phyloP scores from a whole-genome alignment of 1,139 yeast species.

The Nadsonia starkeyi-henricii region DNA sequence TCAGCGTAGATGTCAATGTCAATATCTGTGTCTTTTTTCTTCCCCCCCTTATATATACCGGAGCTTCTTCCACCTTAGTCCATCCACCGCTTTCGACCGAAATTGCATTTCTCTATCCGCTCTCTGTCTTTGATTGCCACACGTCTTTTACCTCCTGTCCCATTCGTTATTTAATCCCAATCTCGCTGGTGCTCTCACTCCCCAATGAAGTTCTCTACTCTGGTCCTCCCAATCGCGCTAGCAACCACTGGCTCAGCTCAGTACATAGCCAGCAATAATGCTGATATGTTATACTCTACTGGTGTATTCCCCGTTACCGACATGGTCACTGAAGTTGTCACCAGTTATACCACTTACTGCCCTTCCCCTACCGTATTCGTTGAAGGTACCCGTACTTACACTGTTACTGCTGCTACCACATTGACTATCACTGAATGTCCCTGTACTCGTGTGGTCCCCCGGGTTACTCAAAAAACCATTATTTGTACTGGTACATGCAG shows the following conservation, averaged over 20 bases:
- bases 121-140: no score
- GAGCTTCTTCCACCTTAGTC: no score
- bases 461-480: slow-evolving; percentile 8
- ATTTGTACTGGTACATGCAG: slow-evolving; percentile 5
- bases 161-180: no score
- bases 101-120: no score
- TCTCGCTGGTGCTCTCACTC: not conserved
- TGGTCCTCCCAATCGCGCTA: not conserved
- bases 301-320: not conserved
- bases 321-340: slow-evolving; percentile 16
- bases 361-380: slow-evolving; percentile 28
- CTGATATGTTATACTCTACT: no score
- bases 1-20: no score
- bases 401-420: slow-evolving; percentile 30
- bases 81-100: no score
- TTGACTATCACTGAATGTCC: slow-evolving; percentile 32
- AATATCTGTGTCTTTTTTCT: no score
- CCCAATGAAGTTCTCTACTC: not conserved
- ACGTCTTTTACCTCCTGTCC: no score
- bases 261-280: no score
- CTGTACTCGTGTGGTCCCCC: slow-evolving; percentile 42
- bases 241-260: not conserved
- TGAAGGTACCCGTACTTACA: slow-evolving; percentile 26
- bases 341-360: slow-evolving; percentile 31
- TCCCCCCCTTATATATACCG: no score